phyloP scores from a whole-genome alignment of 768 basidiomycete species.

The Suillus decipiens region DNA sequence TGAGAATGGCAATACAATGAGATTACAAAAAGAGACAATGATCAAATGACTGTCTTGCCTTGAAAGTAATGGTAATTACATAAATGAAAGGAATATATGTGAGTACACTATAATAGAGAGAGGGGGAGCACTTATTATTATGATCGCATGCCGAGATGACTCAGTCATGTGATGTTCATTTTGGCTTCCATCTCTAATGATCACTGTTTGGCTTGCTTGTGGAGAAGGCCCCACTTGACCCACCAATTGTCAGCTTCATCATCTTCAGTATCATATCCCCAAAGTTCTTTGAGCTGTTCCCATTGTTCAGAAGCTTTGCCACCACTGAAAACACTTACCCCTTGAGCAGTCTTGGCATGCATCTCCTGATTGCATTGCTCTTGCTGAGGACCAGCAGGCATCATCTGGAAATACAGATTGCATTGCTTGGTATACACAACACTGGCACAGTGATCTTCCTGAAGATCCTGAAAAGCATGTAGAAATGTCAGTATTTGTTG shows the following conservation, averaged over 20 bases:
- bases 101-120: neutral
- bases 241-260: conserved; percentile 68
- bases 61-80: neutral
- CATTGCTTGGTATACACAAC: conserved; percentile 46
- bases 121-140: neutral
- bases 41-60: neutral
- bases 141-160: neutral
- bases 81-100: conserved; percentile 2
- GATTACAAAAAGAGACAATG: neutral
- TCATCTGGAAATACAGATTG: conserved; percentile 45
- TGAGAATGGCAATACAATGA: no score
- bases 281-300: conserved; percentile 53
- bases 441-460: conserved; percentile 49
- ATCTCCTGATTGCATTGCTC: conserved; percentile 46
- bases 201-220: conserved; percentile 36
- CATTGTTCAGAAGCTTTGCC: conserved; percentile 36
- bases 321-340: conserved; percentile 44
- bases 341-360: conserved; percentile 42
- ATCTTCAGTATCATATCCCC: conserved; percentile 53
- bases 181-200: conserved; percentile 19
- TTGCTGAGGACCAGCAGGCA: conserved; percentile 45
- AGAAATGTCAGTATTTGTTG: conserved; percentile 54
- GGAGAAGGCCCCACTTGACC: conserved; percentile 55
- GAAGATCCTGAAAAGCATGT: conserved; percentile 58
- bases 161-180: conserved; percentile 14